phyloP scores from a whole-genome alignment of 1,284 basidiomycete species.

The Microbotryum intermedium region DNA sequence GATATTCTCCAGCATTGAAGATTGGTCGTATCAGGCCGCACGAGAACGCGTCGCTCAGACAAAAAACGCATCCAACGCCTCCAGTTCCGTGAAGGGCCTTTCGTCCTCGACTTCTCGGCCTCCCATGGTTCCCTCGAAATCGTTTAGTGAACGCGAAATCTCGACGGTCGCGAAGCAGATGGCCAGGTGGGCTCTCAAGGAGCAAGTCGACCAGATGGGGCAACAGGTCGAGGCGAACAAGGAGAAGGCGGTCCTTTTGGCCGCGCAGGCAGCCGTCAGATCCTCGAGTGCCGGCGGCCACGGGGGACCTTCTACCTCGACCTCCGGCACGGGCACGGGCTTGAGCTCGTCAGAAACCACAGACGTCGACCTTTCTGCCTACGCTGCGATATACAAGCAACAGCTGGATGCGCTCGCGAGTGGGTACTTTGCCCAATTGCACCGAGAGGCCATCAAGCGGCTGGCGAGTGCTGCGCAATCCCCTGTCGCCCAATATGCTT shows the following conservation, averaged over 20 bases:
- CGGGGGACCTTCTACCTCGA: background rate
- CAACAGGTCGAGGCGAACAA: slow-evolving; percentile 21
- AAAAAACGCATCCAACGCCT: background rate
- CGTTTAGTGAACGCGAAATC: slow-evolving; percentile 18
- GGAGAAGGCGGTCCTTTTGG: slow-evolving; percentile 22
- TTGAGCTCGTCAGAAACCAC: background rate
- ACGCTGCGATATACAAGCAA: slow-evolving; percentile 25
- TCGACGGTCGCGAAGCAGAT: slow-evolving; percentile 18
- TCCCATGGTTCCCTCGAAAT: background rate
- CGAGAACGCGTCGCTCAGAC: slow-evolving; percentile 5
- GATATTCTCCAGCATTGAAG: slow-evolving; percentile 23
- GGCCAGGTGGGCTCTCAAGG: slow-evolving; percentile 21
- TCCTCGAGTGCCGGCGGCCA: background rate
- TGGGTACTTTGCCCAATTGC: slow-evolving; percentile 30
- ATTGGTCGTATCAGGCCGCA: slow-evolving; percentile 22
- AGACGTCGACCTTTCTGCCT: slow-evolving; percentile 17
- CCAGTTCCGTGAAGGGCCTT: background rate
- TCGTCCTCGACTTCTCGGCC: slow-evolving; percentile 1
- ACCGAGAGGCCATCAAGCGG: slow-evolving; percentile 27
- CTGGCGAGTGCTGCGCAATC: background rate
- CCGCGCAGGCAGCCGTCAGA: slow-evolving; percentile 17
- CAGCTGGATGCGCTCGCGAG: slow-evolving; percentile 28
- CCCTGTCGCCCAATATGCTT: too few species aligned
- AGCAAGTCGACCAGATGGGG: slow-evolving; percentile 24
- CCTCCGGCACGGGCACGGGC: background rate